Evolutionary conservation across 495 filamentous ascomycete genomes (phyloP).

Genomic region (Neurospora sp.): DNA sequence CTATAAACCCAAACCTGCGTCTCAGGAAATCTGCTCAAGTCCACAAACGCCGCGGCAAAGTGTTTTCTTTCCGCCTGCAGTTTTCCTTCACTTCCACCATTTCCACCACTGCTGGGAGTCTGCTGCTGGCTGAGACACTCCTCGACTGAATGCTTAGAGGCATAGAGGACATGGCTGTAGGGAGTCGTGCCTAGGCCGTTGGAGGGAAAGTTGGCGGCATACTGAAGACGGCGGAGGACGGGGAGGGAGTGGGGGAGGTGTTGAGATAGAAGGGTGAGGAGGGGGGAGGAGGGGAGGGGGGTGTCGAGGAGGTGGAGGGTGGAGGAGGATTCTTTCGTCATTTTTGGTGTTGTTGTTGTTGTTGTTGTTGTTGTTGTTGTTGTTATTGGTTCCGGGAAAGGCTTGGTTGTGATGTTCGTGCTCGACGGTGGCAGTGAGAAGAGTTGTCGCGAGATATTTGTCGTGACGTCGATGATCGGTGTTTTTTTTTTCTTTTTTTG

Average conservation of each 20-base stretch:
- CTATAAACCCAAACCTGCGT: slow-evolving; percentile 53
- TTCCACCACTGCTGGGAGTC: neutral
- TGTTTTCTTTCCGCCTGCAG: neutral
- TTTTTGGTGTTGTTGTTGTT: no score
- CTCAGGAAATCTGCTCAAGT: slow-evolving; percentile 45
- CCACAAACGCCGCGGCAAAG: slow-evolving; percentile 46
- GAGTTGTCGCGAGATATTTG: neutral
- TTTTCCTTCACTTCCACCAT: neutral
- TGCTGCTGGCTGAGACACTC: neutral
- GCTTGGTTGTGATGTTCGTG: neutral
- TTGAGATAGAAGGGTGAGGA: slow-evolving; percentile 33
- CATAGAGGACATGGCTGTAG: slow-evolving; percentile 29
- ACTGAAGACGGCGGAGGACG: slow-evolving; percentile 48
- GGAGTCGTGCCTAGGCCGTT: slow-evolving; percentile 15
- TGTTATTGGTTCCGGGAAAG: no score
- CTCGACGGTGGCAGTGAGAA: neutral
- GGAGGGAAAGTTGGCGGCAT: slow-evolving; percentile 29
- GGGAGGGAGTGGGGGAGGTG: slow-evolving; percentile 49
- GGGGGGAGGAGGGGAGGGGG: slow-evolving; percentile 21
- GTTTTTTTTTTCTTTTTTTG: neutral
- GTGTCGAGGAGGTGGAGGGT: slow-evolving; percentile 14
- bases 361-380: no score
- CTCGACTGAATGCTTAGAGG: slow-evolving; percentile 9
- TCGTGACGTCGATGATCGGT: neutral
- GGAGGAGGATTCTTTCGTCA: neutral